These are phyloP conservation scores for Alternaria postmessia DNA, from an alignment of 2,329 filamentous ascomycete genomes.

Conservation along the genomic window DNA sequence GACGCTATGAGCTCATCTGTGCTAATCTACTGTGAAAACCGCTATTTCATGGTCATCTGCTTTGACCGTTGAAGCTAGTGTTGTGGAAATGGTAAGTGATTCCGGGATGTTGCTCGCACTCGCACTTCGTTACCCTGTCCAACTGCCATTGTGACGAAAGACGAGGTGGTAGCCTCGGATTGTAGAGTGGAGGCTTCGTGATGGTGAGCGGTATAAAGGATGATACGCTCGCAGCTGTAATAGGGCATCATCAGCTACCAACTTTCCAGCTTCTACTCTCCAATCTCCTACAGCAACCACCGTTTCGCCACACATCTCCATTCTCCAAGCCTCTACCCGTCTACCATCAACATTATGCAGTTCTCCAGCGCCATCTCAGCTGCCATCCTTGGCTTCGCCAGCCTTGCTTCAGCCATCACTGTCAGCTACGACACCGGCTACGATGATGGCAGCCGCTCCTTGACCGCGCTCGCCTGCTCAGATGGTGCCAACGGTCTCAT, in stretches of 20 bases:
- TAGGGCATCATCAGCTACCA: slow-evolving; percentile 26
- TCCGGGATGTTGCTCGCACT: slow-evolving; percentile 32
- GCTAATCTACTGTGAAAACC: slow-evolving; percentile 25
- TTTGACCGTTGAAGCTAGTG: slow-evolving; percentile 27
- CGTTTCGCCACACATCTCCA: background rate
- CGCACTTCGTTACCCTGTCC: slow-evolving; percentile 31
- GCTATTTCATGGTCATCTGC: slow-evolving; percentile 41
- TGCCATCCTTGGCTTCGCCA: slow-evolving; percentile 37
- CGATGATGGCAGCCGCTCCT: slow-evolving; percentile 65
- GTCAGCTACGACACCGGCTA: slow-evolving; percentile 79
- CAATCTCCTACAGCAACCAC: slow-evolving; percentile 8
- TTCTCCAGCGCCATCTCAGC: slow-evolving; percentile 38
- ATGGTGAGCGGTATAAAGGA: slow-evolving; percentile 38
- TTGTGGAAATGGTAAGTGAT: slow-evolving; percentile 27
- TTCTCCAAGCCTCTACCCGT: slow-evolving; percentile 2
- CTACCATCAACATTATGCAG: slow-evolving; percentile 40
- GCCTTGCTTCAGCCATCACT: slow-evolving; percentile 45
- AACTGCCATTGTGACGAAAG: slow-evolving; percentile 28
- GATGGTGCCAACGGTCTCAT: slow-evolving; percentile 73
- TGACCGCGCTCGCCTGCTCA: slow-evolving; percentile 70
- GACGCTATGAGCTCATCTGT: slow-evolving; percentile 44
- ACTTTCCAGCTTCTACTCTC: slow-evolving; percentile 3
- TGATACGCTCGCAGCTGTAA: slow-evolving; percentile 12
- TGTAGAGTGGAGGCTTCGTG: slow-evolving; percentile 20
- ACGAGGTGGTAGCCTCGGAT: slow-evolving; percentile 24